Base-by-base conservation (phyloP, 225 moss, liverwort and hornwort genomes). In the Pseudisothecium myosuroides region DNA sequence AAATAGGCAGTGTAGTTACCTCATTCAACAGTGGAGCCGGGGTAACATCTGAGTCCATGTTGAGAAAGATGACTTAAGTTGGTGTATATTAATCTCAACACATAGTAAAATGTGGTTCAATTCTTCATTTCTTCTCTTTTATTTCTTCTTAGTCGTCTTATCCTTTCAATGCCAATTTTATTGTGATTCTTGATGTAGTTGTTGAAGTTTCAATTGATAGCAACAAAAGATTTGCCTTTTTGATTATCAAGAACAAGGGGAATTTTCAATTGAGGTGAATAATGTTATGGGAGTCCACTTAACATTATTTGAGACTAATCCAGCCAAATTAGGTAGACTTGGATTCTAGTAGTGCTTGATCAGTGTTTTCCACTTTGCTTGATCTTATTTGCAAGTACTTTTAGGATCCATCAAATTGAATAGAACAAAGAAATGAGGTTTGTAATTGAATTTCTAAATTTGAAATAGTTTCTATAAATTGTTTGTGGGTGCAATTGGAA, bases 1-100 rank as follows among this genome's bases (percentile, higher is more conserved):
- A 50, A 20, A 32, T 43, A 34, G 4, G 13, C 1, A 1, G 3
- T 32, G 34, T 22, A 76, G 8, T 50, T 52, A 9, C 4, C 22
- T 52, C 9, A 36, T 36, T 76, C 21, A 76, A 36, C 3, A 23
- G 0, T 9, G 0, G 9, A 76, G 3, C 4, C 0, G 1, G 2
- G 3, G 14, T 21, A 22, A 52, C 21, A 22, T 32, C 50, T 76
- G 34, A 32, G 5, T 76, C 31, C 19, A 31, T 76, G 32, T 50
- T 49, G 14, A 8, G 3, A 20, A 49, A 45, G 49, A 76, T 5
- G 6, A 21, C 21, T 76, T 14, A 18, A 75, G 31, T 49, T 34
- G 34, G 6, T 5, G 5, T 34, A 21, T 14, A 76, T 50, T 29
- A 14, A 43, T 43, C 49, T 49, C 12, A 75, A 49, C 5, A 49